phyloP scores from a whole-genome alignment of 805 yeast genomes.

The Sugiyamaella marilandica region DNA sequence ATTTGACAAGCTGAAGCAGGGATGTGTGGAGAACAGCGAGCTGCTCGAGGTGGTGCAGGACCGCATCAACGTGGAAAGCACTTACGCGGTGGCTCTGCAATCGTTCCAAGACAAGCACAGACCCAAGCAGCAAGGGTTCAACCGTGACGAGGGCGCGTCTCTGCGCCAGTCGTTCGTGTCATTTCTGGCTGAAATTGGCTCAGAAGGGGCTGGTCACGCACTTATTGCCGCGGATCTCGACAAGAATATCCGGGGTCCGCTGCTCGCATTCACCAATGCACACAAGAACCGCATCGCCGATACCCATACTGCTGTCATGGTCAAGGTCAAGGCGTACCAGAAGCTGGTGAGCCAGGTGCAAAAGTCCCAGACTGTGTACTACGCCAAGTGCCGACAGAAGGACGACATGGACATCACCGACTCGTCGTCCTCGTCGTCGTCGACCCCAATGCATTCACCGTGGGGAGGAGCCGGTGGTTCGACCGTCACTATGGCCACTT shows the following conservation, averaged over 20 bases:
- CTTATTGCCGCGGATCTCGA: conserved; percentile 57
- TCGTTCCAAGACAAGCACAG: conserved; percentile 37
- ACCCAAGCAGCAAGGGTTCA: conserved; percentile 37
- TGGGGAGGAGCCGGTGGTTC: neutral
- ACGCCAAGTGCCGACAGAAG: conserved; percentile 61
- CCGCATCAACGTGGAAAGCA: conserved; percentile 62
- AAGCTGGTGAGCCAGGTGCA: conserved; percentile 42
- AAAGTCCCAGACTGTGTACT: conserved; percentile 54
- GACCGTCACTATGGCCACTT: neutral
- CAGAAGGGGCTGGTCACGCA: conserved; percentile 52
- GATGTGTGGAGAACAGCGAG: conserved; percentile 64
- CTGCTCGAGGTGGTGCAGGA: conserved; percentile 55
- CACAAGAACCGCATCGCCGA: conserved; percentile 59
- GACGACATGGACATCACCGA: conserved; percentile 43
- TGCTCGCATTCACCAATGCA: conserved; percentile 62
- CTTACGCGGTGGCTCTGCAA: conserved; percentile 54
- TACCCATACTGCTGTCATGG: conserved; percentile 47
- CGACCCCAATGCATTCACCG: neutral
- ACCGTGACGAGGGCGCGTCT: conserved; percentile 54
- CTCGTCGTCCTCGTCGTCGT: neutral
- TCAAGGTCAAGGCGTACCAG: conserved; percentile 47
- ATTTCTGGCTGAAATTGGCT: conserved; percentile 45
- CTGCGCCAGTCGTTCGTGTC: conserved; percentile 54
- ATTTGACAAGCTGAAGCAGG: conserved; percentile 37
- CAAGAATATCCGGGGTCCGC: conserved; percentile 56